phyloP scores from a whole-genome alignment of 805 yeast genomes.

The Sugiyamaella lignohabitans region DNA sequence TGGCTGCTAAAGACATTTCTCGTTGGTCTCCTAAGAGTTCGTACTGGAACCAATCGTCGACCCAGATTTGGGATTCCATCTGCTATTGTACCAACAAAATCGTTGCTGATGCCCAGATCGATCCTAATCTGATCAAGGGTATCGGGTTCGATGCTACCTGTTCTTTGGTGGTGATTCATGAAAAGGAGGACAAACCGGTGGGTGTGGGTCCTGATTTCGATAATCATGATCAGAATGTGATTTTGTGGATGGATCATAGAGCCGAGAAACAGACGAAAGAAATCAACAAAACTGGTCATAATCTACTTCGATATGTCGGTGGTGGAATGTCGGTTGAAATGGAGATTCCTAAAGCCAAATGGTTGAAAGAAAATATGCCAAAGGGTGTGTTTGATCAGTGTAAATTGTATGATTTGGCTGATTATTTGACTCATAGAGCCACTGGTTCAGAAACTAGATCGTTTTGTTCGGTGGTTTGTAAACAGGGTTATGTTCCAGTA shows the following conservation, averaged over 20 bases:
- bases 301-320: conserved; percentile 84
- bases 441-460: conserved; percentile 84
- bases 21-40: conserved; percentile 36
- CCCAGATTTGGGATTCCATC: conserved; percentile 83
- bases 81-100: conserved; percentile 75
- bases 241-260: conserved; percentile 98
- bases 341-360: conserved; percentile 95
- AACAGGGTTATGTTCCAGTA: conserved; percentile 88
- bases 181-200: conserved; percentile 59
- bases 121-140: conserved; percentile 64
- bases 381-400: conserved; percentile 47
- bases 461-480: conserved; percentile 86
- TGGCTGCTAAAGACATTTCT: conserved; percentile 75
- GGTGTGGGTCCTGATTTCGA: conserved; percentile 89
- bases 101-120: conserved; percentile 66
- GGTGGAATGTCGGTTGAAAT: conserved; percentile 97
- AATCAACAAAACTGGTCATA: conserved; percentile 76
- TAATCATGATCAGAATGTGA: conserved; percentile 69
- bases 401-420: conserved; percentile 89
- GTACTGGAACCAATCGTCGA: conserved; percentile 55
- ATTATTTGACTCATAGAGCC: conserved; percentile 84
- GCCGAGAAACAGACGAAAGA: conserved; percentile 74
- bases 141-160: conserved; percentile 98
- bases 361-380: conserved; percentile 86
- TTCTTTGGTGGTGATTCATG: conserved; percentile 73